A percentile compares a stretch with the other conserved stretches of the same genome.
Evolutionary conservation across 78 protist genomes (phyloP).

Genomic region (Anaeramoeba flamelloides): DNA sequence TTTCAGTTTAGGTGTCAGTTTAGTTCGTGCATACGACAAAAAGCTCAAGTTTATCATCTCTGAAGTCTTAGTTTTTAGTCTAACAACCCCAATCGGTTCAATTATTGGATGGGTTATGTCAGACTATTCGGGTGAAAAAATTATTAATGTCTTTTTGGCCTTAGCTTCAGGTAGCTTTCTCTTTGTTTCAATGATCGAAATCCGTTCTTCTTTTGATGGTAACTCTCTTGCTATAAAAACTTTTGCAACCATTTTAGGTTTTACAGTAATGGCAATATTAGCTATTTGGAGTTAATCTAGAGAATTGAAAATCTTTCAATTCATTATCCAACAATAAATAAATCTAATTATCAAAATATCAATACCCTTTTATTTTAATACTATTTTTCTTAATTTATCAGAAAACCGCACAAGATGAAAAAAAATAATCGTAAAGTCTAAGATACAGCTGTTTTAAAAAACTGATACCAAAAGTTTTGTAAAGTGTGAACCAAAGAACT

Average conservation of each 20-base stretch:
- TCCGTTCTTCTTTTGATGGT: neutral
- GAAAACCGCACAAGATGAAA: too few species aligned
- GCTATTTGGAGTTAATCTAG: neutral
- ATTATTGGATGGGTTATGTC: neutral
- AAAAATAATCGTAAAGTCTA: too few species aligned
- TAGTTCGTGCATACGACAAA: neutral
- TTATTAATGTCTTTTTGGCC: neutral
- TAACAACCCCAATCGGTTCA: neutral
- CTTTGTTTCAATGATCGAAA: neutral
- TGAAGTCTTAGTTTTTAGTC: neutral
- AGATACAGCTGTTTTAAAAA: too few species aligned
- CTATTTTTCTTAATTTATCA: too few species aligned
- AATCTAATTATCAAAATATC: too few species aligned
- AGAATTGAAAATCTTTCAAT: too few species aligned
- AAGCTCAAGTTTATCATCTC: neutral
- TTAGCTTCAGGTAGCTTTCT: neutral
- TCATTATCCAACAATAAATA: too few species aligned
- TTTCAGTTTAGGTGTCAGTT: neutral
- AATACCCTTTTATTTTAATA: too few species aligned
- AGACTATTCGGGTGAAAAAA: neutral
- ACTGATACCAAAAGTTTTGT: too few species aligned
- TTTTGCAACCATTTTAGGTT: neutral
- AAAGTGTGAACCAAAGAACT: too few species aligned
- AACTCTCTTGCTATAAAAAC: too few species aligned
- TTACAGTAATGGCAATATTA: neutral